phyloP scores from a whole-genome alignment of 352 stramenopile species.

The Globisporangium orthogonon region DNA sequence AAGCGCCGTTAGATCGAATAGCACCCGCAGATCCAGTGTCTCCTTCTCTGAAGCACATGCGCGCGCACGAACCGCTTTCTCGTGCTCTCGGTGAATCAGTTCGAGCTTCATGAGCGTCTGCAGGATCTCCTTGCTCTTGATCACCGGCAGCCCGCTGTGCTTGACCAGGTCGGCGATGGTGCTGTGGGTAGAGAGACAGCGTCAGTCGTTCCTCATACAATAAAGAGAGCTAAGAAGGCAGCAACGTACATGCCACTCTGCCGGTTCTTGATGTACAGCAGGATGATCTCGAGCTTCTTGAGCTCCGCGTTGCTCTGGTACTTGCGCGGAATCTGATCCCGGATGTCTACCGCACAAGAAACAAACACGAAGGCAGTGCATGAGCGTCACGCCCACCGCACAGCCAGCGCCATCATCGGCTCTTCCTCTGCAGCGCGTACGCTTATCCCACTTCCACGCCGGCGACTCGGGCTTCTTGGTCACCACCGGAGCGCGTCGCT shows the following conservation, averaged over 20 bases:
- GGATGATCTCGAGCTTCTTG: conserved; percentile 82
- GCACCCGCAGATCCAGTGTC: too few relatives aligned
- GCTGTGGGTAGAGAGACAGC: conserved; percentile 15
- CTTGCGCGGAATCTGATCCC: conserved; percentile 76
- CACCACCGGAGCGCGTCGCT: conserved; percentile 4
- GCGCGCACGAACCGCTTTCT: conserved; percentile 38
- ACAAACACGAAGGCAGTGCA: neutral
- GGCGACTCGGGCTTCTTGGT: conserved; percentile 27
- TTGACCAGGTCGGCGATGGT: conserved; percentile 82
- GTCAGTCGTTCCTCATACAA: too few relatives aligned
- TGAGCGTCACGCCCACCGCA: neutral
- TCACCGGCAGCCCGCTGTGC: conserved; percentile 67
- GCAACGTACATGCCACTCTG: conserved; percentile 64
- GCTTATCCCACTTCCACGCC: conserved; percentile 77
- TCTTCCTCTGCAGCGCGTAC: conserved; percentile 21
- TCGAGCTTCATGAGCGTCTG: conserved; percentile 85
- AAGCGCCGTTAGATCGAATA: too few relatives aligned
- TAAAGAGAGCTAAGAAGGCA: too few relatives aligned
- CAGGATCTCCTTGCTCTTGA: conserved; percentile 85
- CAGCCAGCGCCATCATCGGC: neutral
- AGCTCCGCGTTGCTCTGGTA: conserved; percentile 76
- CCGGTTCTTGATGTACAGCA: conserved; percentile 83
- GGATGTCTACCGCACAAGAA: conserved; percentile 31
- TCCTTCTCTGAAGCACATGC: conserved; percentile 1
- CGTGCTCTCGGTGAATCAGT: conserved; percentile 65